These are phyloP conservation scores for Simmondsia chinensis DNA, from an alignment of 148 eudicot species.

Conservation along the genomic window DNA sequence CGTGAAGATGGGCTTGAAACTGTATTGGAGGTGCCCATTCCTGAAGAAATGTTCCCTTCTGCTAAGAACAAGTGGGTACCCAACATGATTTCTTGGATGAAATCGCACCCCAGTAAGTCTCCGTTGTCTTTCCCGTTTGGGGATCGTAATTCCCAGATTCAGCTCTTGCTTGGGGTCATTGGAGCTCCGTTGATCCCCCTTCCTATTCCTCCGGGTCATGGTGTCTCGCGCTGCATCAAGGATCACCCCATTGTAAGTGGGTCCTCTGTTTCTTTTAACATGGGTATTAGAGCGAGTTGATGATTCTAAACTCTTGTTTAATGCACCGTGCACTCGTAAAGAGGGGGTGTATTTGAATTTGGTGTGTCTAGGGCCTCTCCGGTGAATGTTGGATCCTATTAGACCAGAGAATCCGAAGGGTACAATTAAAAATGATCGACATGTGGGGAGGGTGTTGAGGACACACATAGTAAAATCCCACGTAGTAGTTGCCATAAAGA, in stretches of 20 bases:
- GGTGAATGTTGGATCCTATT: no score
- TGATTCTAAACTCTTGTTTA: no score
- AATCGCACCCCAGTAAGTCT: conserved; percentile 18
- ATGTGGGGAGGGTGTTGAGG: no score
- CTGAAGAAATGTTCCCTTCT: conserved; percentile 64
- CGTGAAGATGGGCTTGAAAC: conserved; percentile 81
- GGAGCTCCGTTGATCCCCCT: conserved; percentile 90
- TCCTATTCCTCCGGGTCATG: conserved; percentile 30
- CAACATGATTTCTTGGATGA: conserved; percentile 68
- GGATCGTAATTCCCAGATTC: conserved; percentile 44
- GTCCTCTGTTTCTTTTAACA: no score
- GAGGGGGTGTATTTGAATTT: no score
- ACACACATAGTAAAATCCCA: no score
- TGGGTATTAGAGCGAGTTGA: no score
- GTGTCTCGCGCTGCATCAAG: conserved; percentile 29
- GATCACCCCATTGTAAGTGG: conserved; percentile 82
- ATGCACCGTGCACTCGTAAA: no score
- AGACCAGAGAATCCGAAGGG: no score
- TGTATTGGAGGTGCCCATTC: conserved; percentile 88
- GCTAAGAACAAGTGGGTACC: conserved; percentile 52
- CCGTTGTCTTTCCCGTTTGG: conserved; percentile 21
- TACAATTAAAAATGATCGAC: no score
- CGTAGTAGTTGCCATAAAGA: no score
- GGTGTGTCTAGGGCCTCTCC: no score
- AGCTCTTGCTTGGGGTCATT: conserved; percentile 71